Evolutionary conservation across 306 rosid genomes (phyloP).

Genomic region (Rubus parviflorus): DNA sequence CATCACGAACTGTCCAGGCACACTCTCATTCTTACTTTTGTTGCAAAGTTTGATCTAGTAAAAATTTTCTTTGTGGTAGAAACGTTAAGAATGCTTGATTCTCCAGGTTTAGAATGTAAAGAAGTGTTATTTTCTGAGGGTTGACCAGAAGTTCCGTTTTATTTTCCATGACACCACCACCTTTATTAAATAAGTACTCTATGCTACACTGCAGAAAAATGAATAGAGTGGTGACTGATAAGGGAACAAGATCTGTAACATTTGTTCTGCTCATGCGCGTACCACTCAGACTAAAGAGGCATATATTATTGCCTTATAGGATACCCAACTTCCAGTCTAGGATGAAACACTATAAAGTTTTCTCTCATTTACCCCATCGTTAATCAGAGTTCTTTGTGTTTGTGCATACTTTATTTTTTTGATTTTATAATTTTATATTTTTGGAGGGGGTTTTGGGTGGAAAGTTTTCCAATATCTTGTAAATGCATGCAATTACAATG

Average conservation of each 20-base stretch:
- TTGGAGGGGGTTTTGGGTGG: background rate
- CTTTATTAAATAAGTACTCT: conserved; percentile 1
- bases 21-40: conserved; percentile 12
- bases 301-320: background rate
- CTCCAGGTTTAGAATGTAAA: conserved; percentile 16
- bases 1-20: conserved; percentile 68
- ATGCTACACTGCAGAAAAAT: conserved; percentile 7
- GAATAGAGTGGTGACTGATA: background rate
- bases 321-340: background rate
- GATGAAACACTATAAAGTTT: background rate
- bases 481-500: conserved; percentile 10
- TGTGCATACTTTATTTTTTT: background rate
- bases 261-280: background rate
- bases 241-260: background rate
- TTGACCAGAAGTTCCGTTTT: background rate
- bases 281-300: background rate
- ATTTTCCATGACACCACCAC: background rate
- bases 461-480: background rate
- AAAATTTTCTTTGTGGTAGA: background rate
- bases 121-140: background rate
- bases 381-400: background rate
- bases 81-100: background rate
- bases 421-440: background rate
- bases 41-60: background rate
- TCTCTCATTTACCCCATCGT: background rate